Conservation (phyloP, 208 protist genomes). For the Crithidia brevicula region DNA sequence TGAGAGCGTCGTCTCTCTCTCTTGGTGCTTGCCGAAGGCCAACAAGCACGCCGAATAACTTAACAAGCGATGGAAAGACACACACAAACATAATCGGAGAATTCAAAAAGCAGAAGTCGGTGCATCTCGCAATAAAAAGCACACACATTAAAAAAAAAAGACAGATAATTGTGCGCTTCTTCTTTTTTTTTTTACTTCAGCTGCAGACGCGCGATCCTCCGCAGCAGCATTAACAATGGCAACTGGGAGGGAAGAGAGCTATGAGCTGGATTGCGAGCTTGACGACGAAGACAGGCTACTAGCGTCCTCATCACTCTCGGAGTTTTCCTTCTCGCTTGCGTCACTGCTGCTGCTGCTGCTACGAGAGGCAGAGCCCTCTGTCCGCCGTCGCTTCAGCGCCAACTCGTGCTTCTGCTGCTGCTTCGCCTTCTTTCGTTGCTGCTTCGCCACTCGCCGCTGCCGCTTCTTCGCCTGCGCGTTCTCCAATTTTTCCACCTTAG, state of each 20-base stretch:
- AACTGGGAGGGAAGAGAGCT: neutral
- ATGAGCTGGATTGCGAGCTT: neutral
- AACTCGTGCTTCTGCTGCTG: conserved; percentile 26
- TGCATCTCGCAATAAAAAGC: no score
- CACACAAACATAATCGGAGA: no score
- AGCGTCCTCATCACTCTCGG: conserved; percentile 10
- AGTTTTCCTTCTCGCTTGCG: neutral
- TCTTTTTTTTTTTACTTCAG: no score
- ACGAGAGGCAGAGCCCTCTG: neutral
- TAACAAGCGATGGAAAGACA: no score
- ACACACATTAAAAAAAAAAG: no score
- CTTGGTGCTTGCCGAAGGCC: no score
- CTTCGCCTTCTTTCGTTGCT: conserved; percentile 33
- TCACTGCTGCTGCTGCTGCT: conserved; percentile 2
- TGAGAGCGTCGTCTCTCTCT: no score
- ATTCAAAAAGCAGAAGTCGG: no score
- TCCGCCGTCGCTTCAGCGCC: conserved; percentile 16
- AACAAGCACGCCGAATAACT: no score
- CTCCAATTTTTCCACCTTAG: conserved; percentile 50
- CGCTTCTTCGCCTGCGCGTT: conserved; percentile 59
- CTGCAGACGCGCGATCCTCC: no score
- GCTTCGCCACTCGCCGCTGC: conserved; percentile 41
- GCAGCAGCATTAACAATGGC: neutral
- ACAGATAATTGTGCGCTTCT: no score
- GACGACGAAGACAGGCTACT: neutral